phyloP scores from a whole-genome alignment of 2,329 filamentous ascomycete genomes.

The Calonectria leucothoes region DNA sequence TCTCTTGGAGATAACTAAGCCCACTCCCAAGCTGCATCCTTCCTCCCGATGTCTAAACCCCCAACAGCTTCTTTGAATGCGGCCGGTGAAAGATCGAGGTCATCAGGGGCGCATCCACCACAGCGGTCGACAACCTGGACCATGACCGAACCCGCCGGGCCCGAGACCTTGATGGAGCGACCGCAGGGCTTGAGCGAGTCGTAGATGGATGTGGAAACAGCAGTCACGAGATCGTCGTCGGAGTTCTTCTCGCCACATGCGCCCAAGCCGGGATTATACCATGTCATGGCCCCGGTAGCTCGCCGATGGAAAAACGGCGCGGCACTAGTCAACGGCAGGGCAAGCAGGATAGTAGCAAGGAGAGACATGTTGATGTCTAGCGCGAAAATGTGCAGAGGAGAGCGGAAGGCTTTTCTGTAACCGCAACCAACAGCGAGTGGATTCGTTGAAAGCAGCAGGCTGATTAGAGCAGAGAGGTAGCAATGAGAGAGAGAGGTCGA shows the following conservation, averaged over 20 bases:
- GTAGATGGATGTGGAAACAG: conserved; percentile 75
- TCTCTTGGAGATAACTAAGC: conserved; percentile 20
- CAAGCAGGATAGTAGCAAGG: conserved; percentile 29
- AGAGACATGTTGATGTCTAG: conserved; percentile 31
- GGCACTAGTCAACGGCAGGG: conserved; percentile 33
- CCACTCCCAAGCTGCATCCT: conserved; percentile 42
- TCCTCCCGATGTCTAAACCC: conserved; percentile 37
- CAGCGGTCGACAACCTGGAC: conserved; percentile 78
- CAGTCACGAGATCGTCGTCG: conserved; percentile 69
- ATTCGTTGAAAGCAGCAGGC: neutral
- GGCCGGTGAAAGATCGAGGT: conserved; percentile 61
- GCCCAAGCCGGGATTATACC: conserved; percentile 74
- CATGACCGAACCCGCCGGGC: conserved; percentile 60
- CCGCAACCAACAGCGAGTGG: neutral
- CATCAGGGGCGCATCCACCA: conserved; percentile 56
- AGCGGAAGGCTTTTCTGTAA: too few relatives aligned
- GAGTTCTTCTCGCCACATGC: conserved; percentile 73
- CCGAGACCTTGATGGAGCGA: conserved; percentile 70
- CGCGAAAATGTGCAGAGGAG: too few relatives aligned
- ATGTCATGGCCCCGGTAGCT: conserved; percentile 49
- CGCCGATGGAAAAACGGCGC: conserved; percentile 22
- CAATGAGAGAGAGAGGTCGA: neutral
- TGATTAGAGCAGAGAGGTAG: neutral
- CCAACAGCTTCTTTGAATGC: conserved; percentile 60
- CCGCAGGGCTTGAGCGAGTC: conserved; percentile 72